These are phyloP conservation scores for Penicillium sp. DNA, from an alignment of 2,329 filamentous ascomycete species.

Conservation along the genomic window DNA sequence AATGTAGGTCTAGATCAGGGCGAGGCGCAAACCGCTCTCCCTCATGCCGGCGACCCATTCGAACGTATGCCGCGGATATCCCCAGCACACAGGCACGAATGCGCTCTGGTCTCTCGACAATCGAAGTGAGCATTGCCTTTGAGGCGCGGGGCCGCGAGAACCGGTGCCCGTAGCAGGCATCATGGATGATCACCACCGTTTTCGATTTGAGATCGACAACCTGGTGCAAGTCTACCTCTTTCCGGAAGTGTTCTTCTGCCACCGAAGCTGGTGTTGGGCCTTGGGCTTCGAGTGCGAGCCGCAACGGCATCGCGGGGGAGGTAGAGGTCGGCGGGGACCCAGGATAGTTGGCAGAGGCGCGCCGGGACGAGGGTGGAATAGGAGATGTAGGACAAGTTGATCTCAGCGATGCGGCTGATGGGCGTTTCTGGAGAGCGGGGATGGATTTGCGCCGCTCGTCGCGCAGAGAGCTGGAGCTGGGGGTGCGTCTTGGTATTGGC, in stretches of 20 bases:
- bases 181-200: constrained; percentile 83
- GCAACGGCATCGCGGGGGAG: constrained; percentile 29
- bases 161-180: constrained; percentile 92
- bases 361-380: constrained; percentile 35
- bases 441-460: constrained; percentile 40
- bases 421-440: constrained; percentile 40
- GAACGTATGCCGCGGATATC: constrained; percentile 82
- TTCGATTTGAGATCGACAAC: constrained; percentile 49
- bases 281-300: constrained; percentile 27
- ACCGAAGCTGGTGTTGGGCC: constrained; percentile 56
- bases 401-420: constrained; percentile 41
- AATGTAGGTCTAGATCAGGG: constrained; percentile 58
- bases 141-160: constrained; percentile 81
- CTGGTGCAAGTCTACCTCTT: constrained; percentile 68
- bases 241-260: constrained; percentile 68
- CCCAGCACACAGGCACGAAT: constrained; percentile 82
- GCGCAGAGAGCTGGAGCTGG: constrained; percentile 39
- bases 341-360: constrained; percentile 34
- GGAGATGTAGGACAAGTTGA: constrained; percentile 35
- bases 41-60: constrained; percentile 77
- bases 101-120: constrained; percentile 91
- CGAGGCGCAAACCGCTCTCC: constrained; percentile 69
- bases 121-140: constrained; percentile 69
- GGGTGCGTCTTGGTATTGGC: constrained; percentile 31
- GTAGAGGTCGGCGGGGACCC: constrained; percentile 26